phyloP scores from a whole-genome alignment of 106 monocot genomes.

The Amphibolis antarctica region DNA sequence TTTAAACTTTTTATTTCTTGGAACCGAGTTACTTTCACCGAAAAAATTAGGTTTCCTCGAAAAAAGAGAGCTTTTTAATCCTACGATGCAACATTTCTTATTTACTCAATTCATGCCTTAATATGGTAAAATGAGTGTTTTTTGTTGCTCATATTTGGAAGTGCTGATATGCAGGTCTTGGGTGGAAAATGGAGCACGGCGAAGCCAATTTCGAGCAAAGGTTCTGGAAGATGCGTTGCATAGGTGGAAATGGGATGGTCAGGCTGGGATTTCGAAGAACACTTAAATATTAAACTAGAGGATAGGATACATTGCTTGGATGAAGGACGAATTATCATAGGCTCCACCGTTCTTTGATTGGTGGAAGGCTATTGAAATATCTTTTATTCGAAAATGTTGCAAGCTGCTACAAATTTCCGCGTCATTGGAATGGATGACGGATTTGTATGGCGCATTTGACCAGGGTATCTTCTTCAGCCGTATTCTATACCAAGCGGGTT shows the following conservation, averaged over 20 bases:
- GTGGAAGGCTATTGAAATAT: neutral
- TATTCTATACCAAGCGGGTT: no score
- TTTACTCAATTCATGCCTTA: no score
- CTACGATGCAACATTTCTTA: no score
- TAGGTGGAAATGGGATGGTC: slow-evolving; percentile 51
- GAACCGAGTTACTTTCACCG: no score
- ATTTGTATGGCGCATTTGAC: no score
- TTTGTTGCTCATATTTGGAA: neutral
- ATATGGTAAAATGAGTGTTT: no score
- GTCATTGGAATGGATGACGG: neutral
- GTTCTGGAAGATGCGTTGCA: slow-evolving; percentile 35
- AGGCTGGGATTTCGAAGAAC: neutral
- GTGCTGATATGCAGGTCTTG: slow-evolving; percentile 32
- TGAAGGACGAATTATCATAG: no score
- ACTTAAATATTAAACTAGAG: no score
- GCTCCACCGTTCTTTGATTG: neutral
- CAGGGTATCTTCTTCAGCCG: no score
- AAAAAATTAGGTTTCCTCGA: no score
- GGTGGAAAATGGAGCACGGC: slow-evolving; percentile 61
- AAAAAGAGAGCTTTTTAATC: no score
- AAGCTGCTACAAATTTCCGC: neutral
- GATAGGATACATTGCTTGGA: neutral
- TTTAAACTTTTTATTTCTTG: no score
- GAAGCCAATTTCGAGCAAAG: slow-evolving; percentile 31
- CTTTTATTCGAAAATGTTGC: neutral